A percentile compares a stretch with the other conserved stretches of the same genome.
phyloP scores from a whole-genome alignment of 345 rosid genomes.

The Ailanthus altissimus region DNA sequence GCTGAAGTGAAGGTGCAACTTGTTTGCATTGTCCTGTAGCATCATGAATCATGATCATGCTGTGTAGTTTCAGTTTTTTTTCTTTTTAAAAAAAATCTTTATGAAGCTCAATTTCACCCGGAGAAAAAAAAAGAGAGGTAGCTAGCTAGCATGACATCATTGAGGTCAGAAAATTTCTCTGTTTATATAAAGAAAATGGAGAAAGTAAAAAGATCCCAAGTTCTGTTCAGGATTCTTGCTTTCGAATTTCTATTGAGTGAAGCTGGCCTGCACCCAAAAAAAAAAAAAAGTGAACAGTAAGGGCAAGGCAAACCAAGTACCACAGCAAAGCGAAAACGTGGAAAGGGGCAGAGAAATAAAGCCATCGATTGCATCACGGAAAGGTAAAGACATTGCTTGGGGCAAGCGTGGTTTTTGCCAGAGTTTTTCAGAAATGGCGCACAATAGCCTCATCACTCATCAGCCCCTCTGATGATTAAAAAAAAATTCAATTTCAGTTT shows the following conservation, averaged over 20 bases:
- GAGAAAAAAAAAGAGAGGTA: background rate
- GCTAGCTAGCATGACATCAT: constrained; percentile 3
- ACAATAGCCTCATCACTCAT: background rate
- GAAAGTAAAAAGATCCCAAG: background rate
- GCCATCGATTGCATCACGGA: constrained; percentile 45
- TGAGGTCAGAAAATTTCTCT: background rate
- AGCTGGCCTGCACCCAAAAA: constrained; percentile 19
- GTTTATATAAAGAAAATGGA: background rate
- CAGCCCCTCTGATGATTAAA: background rate
- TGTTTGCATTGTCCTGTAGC: background rate
- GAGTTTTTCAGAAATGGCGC: constrained; percentile 36
- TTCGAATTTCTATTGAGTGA: constrained; percentile 19
- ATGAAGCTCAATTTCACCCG: background rate
- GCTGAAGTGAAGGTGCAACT: constrained; percentile 4
- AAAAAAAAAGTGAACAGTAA: background rate
- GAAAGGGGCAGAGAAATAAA: constrained; percentile 14
- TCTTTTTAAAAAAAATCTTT: too few species aligned
- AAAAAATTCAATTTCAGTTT: background rate
- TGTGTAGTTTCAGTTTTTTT: background rate
- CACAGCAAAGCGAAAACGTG: constrained; percentile 28
- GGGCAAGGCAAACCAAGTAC: constrained; percentile 18
- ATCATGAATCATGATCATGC: background rate
- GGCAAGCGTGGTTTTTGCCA: constrained; percentile 70
- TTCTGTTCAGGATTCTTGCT: background rate
- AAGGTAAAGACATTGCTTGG: constrained; percentile 59